Evolutionary conservation across 495 filamentous ascomycete species (phyloP).

Genomic region (Podospora comata): DNA sequence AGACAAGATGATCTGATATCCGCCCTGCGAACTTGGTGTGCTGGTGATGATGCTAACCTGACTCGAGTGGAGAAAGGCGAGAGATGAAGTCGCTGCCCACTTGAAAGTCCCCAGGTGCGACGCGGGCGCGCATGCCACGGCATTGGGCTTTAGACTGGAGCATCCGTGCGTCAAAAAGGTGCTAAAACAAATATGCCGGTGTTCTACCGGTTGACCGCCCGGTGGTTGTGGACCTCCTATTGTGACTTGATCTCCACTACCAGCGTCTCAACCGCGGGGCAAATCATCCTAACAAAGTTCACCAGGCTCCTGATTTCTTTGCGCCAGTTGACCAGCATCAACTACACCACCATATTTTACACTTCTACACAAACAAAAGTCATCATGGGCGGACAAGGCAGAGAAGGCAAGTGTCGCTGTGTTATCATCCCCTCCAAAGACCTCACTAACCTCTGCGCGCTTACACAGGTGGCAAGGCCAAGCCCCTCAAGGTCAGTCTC

Average conservation of each 20-base stretch:
- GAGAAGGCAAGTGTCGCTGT: slow-evolving; percentile 53
- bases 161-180: not conserved
- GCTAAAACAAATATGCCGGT: slow-evolving; percentile 6
- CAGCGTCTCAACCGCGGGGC: slow-evolving; percentile 15
- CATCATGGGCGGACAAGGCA: slow-evolving; percentile 64
- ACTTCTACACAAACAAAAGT: not conserved
- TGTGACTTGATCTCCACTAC: not conserved
- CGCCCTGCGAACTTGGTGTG: not conserved
- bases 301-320: slow-evolving; percentile 5
- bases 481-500: slow-evolving; percentile 64
- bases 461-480: slow-evolving; percentile 72
- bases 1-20: not conserved
- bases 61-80: not conserved
- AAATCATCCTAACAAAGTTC: slow-evolving; percentile 10
- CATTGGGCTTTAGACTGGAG: not conserved
- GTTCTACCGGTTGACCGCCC: slow-evolving; percentile 19
- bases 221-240: not conserved
- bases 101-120: not conserved
- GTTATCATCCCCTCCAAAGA: not conserved
- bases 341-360: slow-evolving; percentile 1
- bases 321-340: not conserved
- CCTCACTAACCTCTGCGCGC: slow-evolving; percentile 8
- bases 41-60: not conserved
- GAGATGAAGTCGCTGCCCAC: not conserved
- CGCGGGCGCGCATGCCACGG: not conserved